Base-by-base conservation (phyloP, 257 asterid genomes). In the Nicotiana tomentosiformis region DNA sequence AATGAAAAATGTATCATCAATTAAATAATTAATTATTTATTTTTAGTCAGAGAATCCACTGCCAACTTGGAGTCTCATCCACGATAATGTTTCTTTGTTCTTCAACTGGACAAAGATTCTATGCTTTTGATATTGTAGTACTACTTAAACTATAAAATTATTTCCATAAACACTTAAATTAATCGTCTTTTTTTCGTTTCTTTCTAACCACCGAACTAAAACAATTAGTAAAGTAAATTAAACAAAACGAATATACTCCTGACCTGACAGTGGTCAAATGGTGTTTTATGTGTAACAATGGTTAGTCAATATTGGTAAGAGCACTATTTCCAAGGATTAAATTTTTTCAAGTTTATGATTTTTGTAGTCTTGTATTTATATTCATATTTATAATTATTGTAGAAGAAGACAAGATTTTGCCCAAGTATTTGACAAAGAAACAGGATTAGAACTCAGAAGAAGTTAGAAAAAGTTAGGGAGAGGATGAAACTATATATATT, bases 51-150 rank as follows among this genome's bases (percentile, higher is more conserved):
- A 82, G 87, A 88, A 88, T 82, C 80, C 86, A 82, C 85, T 70
- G 87, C 82, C 86, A 86, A 66, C 83, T 12, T 72, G 65, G 85
- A 85, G 89, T 56, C 82, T 69, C 78, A 57, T 85, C 60, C 77
- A 82, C 33, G 62, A 79, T 84, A 60, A 79, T 82, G 51, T 87
- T 80, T 70, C 26, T 20, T 83, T 82, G 18, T 82, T 67, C 20
- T 77, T 77, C 80, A 62, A 62, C 30, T 58, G 58, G 90, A 88
- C 90, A 84, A 86, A 86, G 85, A 86, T 88, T 84, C 90, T 80
- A 32, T 67, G 46, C 56, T 77, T 64, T 33, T 86, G 30, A 33
- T 77, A 43, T 66, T 81, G 37, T 58, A 77, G 55, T 12, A 61
- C 26, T 57, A 55, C 5, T 53, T 29, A 66, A 53, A 65, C 26